Evolutionary conservation across 495 filamentous ascomycete species (phyloP).

Genomic region (Hypomontagnella submonticulosa): DNA sequence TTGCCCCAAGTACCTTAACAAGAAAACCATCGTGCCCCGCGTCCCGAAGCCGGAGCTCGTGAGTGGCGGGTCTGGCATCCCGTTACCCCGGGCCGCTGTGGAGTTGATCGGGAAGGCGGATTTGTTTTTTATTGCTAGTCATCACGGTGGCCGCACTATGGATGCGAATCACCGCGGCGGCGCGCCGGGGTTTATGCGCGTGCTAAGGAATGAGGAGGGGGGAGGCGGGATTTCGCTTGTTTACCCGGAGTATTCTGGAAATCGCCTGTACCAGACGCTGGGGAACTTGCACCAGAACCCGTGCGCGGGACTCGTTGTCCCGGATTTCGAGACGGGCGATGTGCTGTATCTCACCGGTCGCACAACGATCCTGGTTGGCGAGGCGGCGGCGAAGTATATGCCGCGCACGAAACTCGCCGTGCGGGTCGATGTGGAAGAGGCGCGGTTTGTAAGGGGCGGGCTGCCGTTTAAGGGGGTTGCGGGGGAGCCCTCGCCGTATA

Average conservation of each 20-base stretch:
- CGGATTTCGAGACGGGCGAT: constrained; percentile 75
- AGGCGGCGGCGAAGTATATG: constrained; percentile 67
- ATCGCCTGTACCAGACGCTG: constrained; percentile 82
- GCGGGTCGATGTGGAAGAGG: constrained; percentile 68
- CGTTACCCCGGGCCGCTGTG: constrained; percentile 63
- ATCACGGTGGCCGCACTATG: constrained; percentile 72
- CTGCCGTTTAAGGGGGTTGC: constrained; percentile 72
- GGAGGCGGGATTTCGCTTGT: constrained; percentile 60
- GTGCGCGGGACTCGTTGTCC: constrained; percentile 71
- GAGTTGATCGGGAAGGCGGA: constrained; percentile 72
- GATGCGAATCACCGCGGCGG: constrained; percentile 88
- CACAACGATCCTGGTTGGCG: constrained; percentile 71
- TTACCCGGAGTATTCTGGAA: constrained; percentile 85
- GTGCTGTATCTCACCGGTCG: constrained; percentile 75
- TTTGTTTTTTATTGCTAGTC: constrained; percentile 79
- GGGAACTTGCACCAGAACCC: constrained; percentile 78
- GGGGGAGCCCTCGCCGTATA: constrained; percentile 76
- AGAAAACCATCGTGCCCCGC: constrained; percentile 68
- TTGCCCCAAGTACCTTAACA: constrained; percentile 87
- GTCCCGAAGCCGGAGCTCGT: constrained; percentile 63
- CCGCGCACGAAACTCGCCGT: constrained; percentile 78
- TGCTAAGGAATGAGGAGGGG: constrained; percentile 65
- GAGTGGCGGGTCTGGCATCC: constrained; percentile 48
- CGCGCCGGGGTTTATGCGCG: constrained; percentile 75
- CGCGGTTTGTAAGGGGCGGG: constrained; percentile 69